Conservation (phyloP, 306 rosid species). For the Acmispon strigosus region DNA sequence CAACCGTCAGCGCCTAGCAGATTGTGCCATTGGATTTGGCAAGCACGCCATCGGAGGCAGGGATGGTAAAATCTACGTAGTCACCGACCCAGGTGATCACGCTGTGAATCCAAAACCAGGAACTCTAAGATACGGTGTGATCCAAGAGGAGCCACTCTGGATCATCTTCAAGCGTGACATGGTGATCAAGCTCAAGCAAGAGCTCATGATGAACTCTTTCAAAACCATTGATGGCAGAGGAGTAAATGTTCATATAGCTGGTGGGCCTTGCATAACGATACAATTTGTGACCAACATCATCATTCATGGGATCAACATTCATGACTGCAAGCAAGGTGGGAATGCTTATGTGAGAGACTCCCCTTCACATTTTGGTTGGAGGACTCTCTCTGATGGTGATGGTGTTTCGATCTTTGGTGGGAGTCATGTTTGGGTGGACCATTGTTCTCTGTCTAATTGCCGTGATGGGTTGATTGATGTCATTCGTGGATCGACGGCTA, state of each 20-base stretch:
- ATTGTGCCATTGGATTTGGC: slow-evolving; percentile 82
- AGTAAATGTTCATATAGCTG: slow-evolving; percentile 67
- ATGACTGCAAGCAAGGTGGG: slow-evolving; percentile 79
- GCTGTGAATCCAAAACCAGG: slow-evolving; percentile 79
- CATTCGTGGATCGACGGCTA: slow-evolving; percentile 75
- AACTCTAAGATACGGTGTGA: slow-evolving; percentile 64
- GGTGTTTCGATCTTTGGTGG: slow-evolving; percentile 85
- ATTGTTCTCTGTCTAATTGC: slow-evolving; percentile 70
- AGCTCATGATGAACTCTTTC: slow-evolving; percentile 75
- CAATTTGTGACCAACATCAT: slow-evolving; percentile 74
- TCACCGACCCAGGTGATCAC: slow-evolving; percentile 56
- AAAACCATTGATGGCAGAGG: slow-evolving; percentile 94
- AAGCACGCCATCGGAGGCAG: slow-evolving; percentile 81
- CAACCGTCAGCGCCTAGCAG: slow-evolving; percentile 62
- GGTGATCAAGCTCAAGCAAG: slow-evolving; percentile 65
- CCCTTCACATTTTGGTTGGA: slow-evolving; percentile 73
- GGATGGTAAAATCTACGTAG: slow-evolving; percentile 69
- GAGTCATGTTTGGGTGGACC: slow-evolving; percentile 88
- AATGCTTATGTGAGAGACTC: slow-evolving; percentile 80
- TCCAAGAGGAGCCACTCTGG: slow-evolving; percentile 81
- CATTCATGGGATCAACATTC: slow-evolving; percentile 74
- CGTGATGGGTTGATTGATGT: slow-evolving; percentile 78
- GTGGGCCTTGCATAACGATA: slow-evolving; percentile 91
- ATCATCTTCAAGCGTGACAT: slow-evolving; percentile 68
- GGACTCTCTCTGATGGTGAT: slow-evolving; percentile 82